Conservation (phyloP, 352 stramenopile species). For the Achlya hypogyna region DNA sequence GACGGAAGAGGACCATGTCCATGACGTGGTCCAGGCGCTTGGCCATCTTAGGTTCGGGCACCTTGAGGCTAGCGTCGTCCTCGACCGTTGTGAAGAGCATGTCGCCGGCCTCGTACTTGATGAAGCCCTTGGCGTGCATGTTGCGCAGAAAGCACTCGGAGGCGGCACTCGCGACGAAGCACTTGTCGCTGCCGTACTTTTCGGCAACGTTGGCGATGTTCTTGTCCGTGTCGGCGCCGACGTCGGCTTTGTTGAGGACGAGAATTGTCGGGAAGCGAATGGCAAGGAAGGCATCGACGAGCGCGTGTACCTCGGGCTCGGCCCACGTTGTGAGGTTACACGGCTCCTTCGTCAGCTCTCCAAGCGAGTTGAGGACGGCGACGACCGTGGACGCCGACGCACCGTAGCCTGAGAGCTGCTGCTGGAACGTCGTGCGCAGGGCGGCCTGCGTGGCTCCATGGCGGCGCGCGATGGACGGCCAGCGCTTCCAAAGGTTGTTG, state of each 20-base stretch:
- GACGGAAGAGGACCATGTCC: conserved; percentile 87
- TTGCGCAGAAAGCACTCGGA: conserved; percentile 77
- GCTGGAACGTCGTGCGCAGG: conserved; percentile 54
- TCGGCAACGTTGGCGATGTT: conserved; percentile 85
- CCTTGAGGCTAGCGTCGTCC: conserved; percentile 54
- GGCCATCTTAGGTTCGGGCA: conserved; percentile 65
- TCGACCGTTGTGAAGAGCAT: conserved; percentile 78
- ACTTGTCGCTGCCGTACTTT: conserved; percentile 80
- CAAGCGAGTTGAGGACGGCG: conserved; percentile 58
- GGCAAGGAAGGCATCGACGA: conserved; percentile 69
- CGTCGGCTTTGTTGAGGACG: conserved; percentile 85
- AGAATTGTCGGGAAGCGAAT: conserved; percentile 82
- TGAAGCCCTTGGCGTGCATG: conserved; percentile 60
- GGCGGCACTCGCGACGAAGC: conserved; percentile 79
- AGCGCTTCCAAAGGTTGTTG: conserved; percentile 81
- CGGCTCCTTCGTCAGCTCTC: conserved; percentile 40
- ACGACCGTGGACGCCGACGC: conserved; percentile 63
- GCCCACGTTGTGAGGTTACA: conserved; percentile 43
- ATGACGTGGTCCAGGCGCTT: conserved; percentile 79
- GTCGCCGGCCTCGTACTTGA: conserved; percentile 76
- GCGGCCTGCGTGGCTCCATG: conserved; percentile 68
- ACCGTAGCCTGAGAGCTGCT: conserved; percentile 70
- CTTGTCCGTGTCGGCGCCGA: conserved; percentile 72
- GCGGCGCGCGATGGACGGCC: conserved; percentile 63
- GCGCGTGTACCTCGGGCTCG: conserved; percentile 53